Base-by-base conservation (phyloP, 495 filamentous ascomycete species). In the Neurospora tetrasperma region DNA sequence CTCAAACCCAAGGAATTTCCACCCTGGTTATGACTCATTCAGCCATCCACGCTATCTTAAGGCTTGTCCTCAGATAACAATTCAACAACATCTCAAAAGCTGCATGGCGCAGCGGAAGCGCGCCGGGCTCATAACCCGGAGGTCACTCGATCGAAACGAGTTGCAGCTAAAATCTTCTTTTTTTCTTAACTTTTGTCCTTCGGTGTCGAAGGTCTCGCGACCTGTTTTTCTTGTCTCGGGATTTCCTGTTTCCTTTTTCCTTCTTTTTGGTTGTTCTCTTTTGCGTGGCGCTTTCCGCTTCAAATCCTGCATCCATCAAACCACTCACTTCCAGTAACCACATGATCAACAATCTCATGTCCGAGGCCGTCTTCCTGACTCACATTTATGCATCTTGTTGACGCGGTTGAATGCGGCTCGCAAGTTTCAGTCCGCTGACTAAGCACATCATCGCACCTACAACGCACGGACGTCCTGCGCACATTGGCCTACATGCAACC, bases 101-200 rank as follows among this genome's bases (percentile, higher is more conserved):
- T 84, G 81, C 82, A 79, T 85, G 84, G 84, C 84, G 84, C 84
- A 85, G 84, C 80, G 84, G 84, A 85, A 85, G 84, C 84, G 84
- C 84, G 84, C 84, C 84, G 84, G 84, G 84, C 84, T 85, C 84
- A 85, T 85, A 85, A 85, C 84, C 84, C 84, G 83, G 84, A 85
- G 84, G 84, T 81, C 84, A 79, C 82, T 84, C 78, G 84, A 85
- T 85, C 84, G 82, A 85, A 85, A 85, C 84, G 79, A 84, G 82
- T 81, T 80, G 82, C 83, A 85, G 83, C 83, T 84, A 84, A 59
- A 43, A 68, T 31, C 62, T 39, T 74, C 59, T 66, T 73, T 71
- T 76, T 71, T 35, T 74, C 75, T 42, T 72, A 20, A 38, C 73
- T 74, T 74, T 74, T 75, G 69, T 48, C 5, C 23, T 31, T 59